A percentile compares a stretch with the other conserved stretches of the same genome.
Conservation (phyloP, 768 basidiomycete species). For the Boletus eberwhitei region DNA sequence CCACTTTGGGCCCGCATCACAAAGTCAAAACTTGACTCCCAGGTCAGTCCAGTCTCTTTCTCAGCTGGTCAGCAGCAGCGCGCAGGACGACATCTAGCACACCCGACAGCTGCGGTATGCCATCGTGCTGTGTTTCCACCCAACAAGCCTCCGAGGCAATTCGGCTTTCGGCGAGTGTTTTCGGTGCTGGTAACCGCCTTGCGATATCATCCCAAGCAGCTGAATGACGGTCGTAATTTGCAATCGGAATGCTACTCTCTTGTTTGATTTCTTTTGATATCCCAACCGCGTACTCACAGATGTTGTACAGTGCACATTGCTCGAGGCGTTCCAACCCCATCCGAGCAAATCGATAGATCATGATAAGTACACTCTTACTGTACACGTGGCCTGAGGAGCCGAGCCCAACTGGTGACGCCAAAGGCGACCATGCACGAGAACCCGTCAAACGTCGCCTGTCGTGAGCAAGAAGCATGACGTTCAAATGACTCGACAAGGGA, state of each 20-base stretch:
- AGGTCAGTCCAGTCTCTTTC: slow-evolving; percentile 3
- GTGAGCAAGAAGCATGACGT: neutral
- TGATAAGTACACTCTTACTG: neutral
- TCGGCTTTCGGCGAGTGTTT: neutral
- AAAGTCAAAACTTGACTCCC: neutral
- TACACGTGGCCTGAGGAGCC: neutral
- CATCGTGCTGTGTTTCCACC: slow-evolving; percentile 17
- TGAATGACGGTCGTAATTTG: slow-evolving; percentile 30
- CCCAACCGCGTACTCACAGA: neutral
- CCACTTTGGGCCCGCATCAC: neutral
- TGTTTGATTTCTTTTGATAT: neutral
- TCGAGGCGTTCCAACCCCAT: too few relatives aligned
- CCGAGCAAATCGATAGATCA: too few relatives aligned
- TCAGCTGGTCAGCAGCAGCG: neutral
- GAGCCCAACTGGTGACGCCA: neutral
- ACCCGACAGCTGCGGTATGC: slow-evolving; percentile 17
- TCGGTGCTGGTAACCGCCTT: slow-evolving; percentile 18
- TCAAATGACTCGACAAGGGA: neutral
- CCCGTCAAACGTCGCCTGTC: neutral
- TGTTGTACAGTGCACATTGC: neutral
- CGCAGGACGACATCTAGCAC: slow-evolving; percentile 26
- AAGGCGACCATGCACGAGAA: neutral
- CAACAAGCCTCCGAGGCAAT: neutral
- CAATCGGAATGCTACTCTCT: slow-evolving; percentile 20
- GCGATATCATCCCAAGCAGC: slow-evolving; percentile 7